These are phyloP conservation scores for Funneliformis caledonium DNA, from an alignment of 371 early-diverging fungal genomes.

Conservation along the genomic window DNA sequence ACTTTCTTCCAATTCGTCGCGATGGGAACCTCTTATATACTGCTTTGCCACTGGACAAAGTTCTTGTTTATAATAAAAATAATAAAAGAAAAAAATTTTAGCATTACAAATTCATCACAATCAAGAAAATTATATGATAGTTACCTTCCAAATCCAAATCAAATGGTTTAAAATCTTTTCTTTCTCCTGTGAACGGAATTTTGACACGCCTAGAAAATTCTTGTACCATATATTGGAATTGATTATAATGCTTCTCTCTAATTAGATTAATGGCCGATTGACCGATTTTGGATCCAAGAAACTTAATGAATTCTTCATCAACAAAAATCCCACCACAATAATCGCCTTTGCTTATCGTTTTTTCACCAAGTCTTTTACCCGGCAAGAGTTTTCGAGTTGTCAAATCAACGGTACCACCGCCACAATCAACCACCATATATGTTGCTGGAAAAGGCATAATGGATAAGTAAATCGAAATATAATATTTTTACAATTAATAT, in stretches of 20 bases:
- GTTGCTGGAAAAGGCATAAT: neutral
- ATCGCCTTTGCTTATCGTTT: constrained; percentile 23
- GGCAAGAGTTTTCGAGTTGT: neutral
- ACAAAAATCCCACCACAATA: constrained; percentile 33
- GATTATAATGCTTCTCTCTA: constrained; percentile 3
- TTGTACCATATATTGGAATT: constrained; percentile 29
- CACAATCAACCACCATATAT: constrained; percentile 63
- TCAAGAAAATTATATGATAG: neutral
- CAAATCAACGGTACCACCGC: constrained; percentile 34
- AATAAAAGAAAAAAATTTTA: neutral
- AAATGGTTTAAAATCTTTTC: neutral
- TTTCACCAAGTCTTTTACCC: constrained; percentile 1
- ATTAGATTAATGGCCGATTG: neutral
- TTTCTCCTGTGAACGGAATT: constrained; percentile 6
- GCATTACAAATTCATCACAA: neutral
- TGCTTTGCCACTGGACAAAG: constrained; percentile 2
- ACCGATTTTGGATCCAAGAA: constrained; percentile 27
- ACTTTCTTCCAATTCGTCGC: constrained; percentile 1
- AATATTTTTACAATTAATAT: too few relatives aligned
- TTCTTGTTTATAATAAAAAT: neutral
- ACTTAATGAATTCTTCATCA: constrained; percentile 34
- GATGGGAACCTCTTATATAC: neutral
- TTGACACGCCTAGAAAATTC: neutral
- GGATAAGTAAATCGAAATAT: neutral
- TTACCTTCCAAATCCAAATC: constrained; percentile 29